phyloP scores from a whole-genome alignment of 2,329 filamentous ascomycete species.

The Neofusicoccum umdonicola region DNA sequence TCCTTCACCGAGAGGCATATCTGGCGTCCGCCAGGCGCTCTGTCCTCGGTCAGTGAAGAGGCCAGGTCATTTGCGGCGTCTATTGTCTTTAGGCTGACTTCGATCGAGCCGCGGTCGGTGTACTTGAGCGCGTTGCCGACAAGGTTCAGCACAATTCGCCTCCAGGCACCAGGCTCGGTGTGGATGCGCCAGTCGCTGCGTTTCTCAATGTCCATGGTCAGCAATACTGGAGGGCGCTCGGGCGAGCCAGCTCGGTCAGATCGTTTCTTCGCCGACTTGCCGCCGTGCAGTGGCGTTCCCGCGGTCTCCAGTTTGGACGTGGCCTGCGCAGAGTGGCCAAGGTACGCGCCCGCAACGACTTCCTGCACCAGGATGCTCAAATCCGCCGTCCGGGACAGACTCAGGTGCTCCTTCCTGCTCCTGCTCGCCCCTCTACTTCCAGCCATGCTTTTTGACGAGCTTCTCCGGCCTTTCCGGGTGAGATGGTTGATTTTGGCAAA shows the following conservation, averaged over 20 bases:
- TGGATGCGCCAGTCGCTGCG: slow-evolving; percentile 42
- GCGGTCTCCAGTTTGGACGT: not conserved
- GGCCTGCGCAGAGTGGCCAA: not conserved
- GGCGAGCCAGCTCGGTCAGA: not conserved
- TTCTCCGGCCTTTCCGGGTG: slow-evolving; percentile 20
- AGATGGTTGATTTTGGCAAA: slow-evolving; percentile 47
- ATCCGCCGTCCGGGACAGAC: not conserved
- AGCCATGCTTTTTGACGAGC: not conserved
- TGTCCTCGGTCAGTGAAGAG: slow-evolving; percentile 23
- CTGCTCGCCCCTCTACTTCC: not conserved
- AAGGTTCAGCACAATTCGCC: slow-evolving; percentile 21
- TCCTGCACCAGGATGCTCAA: slow-evolving; percentile 6
- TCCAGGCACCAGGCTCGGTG: slow-evolving; percentile 39
- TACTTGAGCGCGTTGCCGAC: slow-evolving; percentile 23
- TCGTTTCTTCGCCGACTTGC: not conserved
- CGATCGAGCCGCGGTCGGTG: slow-evolving; percentile 6
- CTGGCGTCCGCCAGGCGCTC: not conserved
- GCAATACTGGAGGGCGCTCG: not conserved
- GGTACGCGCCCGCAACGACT: slow-evolving; percentile 4
- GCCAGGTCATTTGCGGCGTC: not conserved
- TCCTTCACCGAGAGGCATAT: slow-evolving; percentile 25
- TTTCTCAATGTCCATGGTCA: slow-evolving; percentile 44
- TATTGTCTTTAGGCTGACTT: too few relatives aligned
- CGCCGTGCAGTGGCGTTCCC: too few relatives aligned
- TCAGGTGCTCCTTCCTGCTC: too few relatives aligned